phyloP scores from a whole-genome alignment of 768 basidiomycete species.

The Sutorius australiensis region DNA sequence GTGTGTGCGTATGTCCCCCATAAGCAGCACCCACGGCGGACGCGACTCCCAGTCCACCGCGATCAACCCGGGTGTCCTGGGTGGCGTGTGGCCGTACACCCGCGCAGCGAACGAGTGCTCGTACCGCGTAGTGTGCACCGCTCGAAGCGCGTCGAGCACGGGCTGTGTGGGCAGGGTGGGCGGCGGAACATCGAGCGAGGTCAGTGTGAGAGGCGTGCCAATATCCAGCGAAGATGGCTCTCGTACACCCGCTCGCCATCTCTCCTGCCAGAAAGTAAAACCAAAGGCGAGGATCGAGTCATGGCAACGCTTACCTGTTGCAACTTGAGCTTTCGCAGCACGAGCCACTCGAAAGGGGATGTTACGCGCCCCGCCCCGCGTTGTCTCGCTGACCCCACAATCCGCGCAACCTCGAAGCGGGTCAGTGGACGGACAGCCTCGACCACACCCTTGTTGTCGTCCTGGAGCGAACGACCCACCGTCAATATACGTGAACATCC shows the following conservation, averaged over 20 bases:
- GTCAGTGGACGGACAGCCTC: conserved; percentile 40
- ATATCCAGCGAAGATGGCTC: not conserved
- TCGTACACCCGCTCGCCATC: conserved; percentile 12
- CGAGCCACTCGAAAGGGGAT: conserved; percentile 33
- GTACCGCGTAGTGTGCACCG: conserved; percentile 61
- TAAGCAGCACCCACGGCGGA: conserved; percentile 71
- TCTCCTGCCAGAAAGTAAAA: conserved; percentile 14
- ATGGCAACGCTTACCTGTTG: conserved; percentile 25
- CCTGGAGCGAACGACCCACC: conserved; percentile 1
- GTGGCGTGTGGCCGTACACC: conserved; percentile 40
- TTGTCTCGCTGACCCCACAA: conserved; percentile 25
- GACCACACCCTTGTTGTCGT: conserved; percentile 2
- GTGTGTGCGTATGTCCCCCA: conserved; percentile 69
- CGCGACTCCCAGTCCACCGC: conserved; percentile 70
- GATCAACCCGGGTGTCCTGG: conserved; percentile 37
- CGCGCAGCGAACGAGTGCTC: conserved; percentile 65
- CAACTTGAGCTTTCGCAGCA: conserved; percentile 45
- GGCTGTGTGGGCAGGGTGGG: conserved; percentile 26
- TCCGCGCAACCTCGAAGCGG: conserved; percentile 38
- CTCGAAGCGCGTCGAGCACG: conserved; percentile 49
- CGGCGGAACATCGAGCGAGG: conserved; percentile 28
- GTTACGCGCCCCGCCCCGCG: conserved; percentile 8
- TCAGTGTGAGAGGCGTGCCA: conserved; percentile 8
- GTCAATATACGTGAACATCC: not conserved
- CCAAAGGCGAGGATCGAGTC: not conserved